Conservation (phyloP, 176 grass and related monocot species). For the Saccharum spontaneum region DNA sequence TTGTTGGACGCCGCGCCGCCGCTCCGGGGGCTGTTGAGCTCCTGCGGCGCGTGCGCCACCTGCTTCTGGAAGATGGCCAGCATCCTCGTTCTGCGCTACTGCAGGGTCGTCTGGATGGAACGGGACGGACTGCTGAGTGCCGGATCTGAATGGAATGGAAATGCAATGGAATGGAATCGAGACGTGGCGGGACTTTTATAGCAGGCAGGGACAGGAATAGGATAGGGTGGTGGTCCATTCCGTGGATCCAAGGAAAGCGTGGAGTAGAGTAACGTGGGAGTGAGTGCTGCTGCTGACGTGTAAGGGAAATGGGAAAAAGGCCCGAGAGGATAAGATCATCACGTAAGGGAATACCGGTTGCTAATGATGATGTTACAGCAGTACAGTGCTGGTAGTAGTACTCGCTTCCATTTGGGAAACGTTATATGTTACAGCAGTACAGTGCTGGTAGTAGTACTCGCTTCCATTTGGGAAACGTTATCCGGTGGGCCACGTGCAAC, state of each 20-base stretch:
- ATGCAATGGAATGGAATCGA: conserved; percentile 35
- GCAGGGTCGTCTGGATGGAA: too few species aligned
- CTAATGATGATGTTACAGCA: background rate
- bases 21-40: conserved; percentile 68
- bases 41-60: conserved; percentile 77
- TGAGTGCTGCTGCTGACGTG: background rate
- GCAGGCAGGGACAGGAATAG: background rate
- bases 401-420: too few species aligned
- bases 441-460: too few species aligned
- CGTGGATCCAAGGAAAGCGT: too few species aligned
- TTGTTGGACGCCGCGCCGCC: conserved; percentile 16
- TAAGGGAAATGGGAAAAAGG: background rate
- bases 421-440: too few species aligned
- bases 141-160: background rate
- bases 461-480: background rate
- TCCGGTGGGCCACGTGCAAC: background rate
- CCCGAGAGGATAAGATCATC: conserved; percentile 46
- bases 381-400: too few species aligned
- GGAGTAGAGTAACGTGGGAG: background rate
- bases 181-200: conserved; percentile 33
- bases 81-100: conserved; percentile 27
- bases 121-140: background rate
- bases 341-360: background rate
- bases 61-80: conserved; percentile 87
- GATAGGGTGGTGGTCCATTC: background rate